Percentiles rank a stretch among this genome's conserved stretches.
phyloP scores from a whole-genome alignment of 2,329 filamentous ascomycete species.

The Penicillium sp. region DNA sequence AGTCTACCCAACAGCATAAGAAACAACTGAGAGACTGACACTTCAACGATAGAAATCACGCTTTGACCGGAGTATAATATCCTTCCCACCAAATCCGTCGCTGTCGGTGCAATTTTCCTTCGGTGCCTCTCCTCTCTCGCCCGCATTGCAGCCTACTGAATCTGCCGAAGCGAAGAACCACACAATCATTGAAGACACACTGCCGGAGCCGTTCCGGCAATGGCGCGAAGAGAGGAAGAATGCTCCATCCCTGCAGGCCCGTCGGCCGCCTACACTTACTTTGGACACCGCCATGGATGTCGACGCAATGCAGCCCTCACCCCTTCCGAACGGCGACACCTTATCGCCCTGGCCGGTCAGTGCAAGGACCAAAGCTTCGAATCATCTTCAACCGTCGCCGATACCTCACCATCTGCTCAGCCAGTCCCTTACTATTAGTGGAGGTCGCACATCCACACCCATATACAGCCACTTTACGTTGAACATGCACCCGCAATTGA shows the following conservation, averaged over 20 bases:
- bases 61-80: background rate
- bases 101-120: constrained; percentile 22
- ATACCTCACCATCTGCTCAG: constrained; percentile 27
- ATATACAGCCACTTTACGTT: constrained; percentile 27
- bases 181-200: constrained; percentile 14
- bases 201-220: constrained; percentile 10
- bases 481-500: constrained; percentile 18
- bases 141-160: constrained; percentile 33
- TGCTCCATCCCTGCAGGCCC: background rate
- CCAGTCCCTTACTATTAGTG: constrained; percentile 29
- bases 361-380: constrained; percentile 15
- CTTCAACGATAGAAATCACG: constrained; percentile 6
- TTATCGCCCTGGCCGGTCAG: constrained; percentile 20
- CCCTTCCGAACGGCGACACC: constrained; percentile 17
- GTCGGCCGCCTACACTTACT: constrained; percentile 10
- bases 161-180: constrained; percentile 33
- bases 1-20: background rate
- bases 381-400: constrained; percentile 25
- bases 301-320: constrained; percentile 24
- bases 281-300: constrained; percentile 25
- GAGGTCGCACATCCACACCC: constrained; percentile 26
- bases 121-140: constrained; percentile 19
- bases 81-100: constrained; percentile 22
- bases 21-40: background rate
- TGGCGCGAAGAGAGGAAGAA: constrained; percentile 11